Evolutionary conservation across 306 rosid species (phyloP).

Genomic region (Lithocarpus polystachyus): DNA sequence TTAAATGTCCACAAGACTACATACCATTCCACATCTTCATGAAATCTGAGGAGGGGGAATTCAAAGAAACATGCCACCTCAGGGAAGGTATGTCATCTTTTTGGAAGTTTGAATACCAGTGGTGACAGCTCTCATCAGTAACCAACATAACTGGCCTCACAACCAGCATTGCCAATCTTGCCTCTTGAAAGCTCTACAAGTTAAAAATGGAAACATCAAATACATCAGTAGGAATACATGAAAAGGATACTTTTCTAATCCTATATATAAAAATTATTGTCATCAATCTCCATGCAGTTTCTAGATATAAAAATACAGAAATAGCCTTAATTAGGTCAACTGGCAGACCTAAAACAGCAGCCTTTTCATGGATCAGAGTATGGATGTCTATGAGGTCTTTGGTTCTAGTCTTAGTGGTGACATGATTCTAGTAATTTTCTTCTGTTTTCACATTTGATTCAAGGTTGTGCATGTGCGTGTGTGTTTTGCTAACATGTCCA

Average conservation of each 20-base stretch:
- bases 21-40: conserved; percentile 38
- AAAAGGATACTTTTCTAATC: neutral
- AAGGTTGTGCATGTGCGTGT: too few relatives aligned
- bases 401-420: neutral
- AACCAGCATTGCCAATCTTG: conserved; percentile 54
- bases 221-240: neutral
- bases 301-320: too few relatives aligned
- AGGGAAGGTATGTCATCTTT: conserved; percentile 47
- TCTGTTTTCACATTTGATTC: neutral
- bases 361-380: too few relatives aligned
- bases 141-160: conserved; percentile 76
- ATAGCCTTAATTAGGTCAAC: too few relatives aligned
- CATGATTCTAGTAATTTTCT: neutral
- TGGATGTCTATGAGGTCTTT: too few relatives aligned
- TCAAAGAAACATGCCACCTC: conserved; percentile 60
- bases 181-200: conserved; percentile 68
- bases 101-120: conserved; percentile 57
- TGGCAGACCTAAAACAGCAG: too few relatives aligned
- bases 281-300: too few relatives aligned
- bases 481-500: too few relatives aligned
- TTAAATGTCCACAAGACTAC: conserved; percentile 6
- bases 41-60: conserved; percentile 40
- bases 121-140: conserved; percentile 54
- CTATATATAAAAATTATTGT: neutral
- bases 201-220: neutral